Evolutionary conservation across 2,329 filamentous ascomycete genomes (phyloP), one percentile per base, ranked within the genome.

Genomic region (Dryadomyces quercivorus): DNA sequence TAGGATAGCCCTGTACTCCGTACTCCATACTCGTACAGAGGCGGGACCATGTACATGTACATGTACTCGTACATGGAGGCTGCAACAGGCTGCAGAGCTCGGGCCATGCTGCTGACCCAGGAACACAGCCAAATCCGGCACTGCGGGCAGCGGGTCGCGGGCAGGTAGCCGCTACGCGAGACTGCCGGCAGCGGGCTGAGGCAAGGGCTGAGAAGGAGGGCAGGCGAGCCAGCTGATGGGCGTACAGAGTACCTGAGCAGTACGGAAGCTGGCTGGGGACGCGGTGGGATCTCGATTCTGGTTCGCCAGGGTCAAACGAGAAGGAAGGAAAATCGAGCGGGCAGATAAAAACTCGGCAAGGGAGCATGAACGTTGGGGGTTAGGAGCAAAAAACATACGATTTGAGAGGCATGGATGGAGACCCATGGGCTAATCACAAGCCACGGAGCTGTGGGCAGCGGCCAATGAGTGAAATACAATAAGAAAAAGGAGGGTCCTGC

Each of bases 321-420:
- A n/a, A 10, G 21, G 21, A 31, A 31, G 7, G 12, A 46, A 44
- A 22, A 22, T 18, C 13, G n/a, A 44, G 8, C 42, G 16, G 50
- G 54, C 42, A 47, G 56, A 56, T 40, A 44, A 57, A 54, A 50
- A 43, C 38, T 51, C 50, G 50, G 40, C 50, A 31, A 51, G 48
- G 48, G 20, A 50, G 36, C 49, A 21, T 51, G 15, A 34, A 49
- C 21, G 36, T 42, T 44, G 44, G 53, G 45, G 10, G 45, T 26
- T 43, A 21, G 60, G 42, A 44, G 42, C 16, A 44, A 44, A 44
- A 65, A 66, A 65, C 61, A 61, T 66, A 65, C 62, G 65, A 66
- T 66, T 60, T 31, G 58, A 52, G 58, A 56, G 58, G 59, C 15
- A 40, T 55, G 44, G 51, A 59, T 53, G 60, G 59, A 56, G 60